Evolutionary conservation across 805 yeast species (phyloP).

Genomic region (Cyberlindnera maclurae): DNA sequence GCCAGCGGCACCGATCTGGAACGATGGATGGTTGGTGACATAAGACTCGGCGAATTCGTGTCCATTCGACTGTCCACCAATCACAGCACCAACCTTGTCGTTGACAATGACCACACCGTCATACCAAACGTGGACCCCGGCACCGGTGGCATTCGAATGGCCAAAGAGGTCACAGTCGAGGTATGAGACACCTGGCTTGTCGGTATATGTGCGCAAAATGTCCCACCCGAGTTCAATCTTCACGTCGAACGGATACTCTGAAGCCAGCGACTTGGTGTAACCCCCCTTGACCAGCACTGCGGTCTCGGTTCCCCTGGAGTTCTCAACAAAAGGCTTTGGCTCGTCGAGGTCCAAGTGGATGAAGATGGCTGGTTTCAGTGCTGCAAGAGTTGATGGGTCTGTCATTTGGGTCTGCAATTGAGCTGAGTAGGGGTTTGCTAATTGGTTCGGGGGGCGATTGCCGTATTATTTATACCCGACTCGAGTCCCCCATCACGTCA

Average conservation of each 20-base stretch:
- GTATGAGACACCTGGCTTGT: constrained; percentile 24
- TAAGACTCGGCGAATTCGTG: constrained; percentile 41
- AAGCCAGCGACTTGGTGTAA: constrained; percentile 30
- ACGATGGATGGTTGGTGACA: constrained; percentile 40
- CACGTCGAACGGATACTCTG: constrained; percentile 32
- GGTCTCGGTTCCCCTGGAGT: constrained; percentile 22
- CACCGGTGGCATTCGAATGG: constrained; percentile 34
- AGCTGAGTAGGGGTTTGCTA: too few relatives aligned
- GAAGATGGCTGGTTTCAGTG: constrained; percentile 31
- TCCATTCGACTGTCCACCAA: constrained; percentile 25
- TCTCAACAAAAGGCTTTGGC: constrained; percentile 24
- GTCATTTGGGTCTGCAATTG: neutral
- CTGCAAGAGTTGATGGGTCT: constrained; percentile 6
- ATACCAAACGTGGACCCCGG: constrained; percentile 37
- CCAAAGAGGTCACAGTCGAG: constrained; percentile 47
- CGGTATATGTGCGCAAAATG: constrained; percentile 32
- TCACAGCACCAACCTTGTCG: constrained; percentile 30
- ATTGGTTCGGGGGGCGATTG: too few relatives aligned
- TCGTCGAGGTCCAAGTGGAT: constrained; percentile 30
- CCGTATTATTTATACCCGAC: neutral
- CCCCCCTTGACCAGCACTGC: constrained; percentile 30
- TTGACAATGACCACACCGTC: constrained; percentile 40
- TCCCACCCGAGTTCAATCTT: constrained; percentile 37
- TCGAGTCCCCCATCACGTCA: too few relatives aligned
- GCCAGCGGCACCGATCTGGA: constrained; percentile 32